phyloP scores from a whole-genome alignment of 352 stramenopile species.

The Globisporangium polare region DNA sequence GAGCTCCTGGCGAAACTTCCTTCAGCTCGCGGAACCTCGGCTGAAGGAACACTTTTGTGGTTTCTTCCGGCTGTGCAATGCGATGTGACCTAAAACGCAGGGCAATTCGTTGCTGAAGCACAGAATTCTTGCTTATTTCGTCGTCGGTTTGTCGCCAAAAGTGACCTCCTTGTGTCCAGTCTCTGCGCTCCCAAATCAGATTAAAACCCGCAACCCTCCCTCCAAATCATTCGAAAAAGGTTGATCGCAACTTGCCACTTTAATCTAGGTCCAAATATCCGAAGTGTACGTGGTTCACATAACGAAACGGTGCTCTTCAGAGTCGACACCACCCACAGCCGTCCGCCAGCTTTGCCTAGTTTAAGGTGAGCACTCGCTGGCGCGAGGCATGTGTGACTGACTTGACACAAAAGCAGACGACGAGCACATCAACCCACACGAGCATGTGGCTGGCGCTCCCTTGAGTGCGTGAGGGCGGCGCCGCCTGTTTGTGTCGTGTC shows the following conservation, averaged over 20 bases:
- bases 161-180: not conserved
- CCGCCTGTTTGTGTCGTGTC: not conserved
- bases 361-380: not conserved
- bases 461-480: not conserved
- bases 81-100: too few relatives aligned
- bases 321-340: too few relatives aligned
- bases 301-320: too few relatives aligned
- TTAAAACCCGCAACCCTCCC: not conserved
- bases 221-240: slow-evolving; percentile 9
- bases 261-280: not conserved
- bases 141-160: not conserved
- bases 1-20: too few relatives aligned
- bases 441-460: not conserved
- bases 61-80: too few relatives aligned
- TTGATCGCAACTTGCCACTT: not conserved
- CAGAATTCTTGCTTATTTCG: not conserved
- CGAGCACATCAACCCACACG: not conserved
- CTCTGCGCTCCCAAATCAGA: slow-evolving; percentile 2
- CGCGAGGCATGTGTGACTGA: not conserved
- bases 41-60: too few relatives aligned
- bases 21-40: too few relatives aligned
- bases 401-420: slow-evolving; percentile 4
- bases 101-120: not conserved
- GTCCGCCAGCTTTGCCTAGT: too few relatives aligned
- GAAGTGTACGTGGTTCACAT: too few relatives aligned